Evolutionary conservation across 345 rosid species (phyloP).

Genomic region (Diplotaxis tenuifolia): DNA sequence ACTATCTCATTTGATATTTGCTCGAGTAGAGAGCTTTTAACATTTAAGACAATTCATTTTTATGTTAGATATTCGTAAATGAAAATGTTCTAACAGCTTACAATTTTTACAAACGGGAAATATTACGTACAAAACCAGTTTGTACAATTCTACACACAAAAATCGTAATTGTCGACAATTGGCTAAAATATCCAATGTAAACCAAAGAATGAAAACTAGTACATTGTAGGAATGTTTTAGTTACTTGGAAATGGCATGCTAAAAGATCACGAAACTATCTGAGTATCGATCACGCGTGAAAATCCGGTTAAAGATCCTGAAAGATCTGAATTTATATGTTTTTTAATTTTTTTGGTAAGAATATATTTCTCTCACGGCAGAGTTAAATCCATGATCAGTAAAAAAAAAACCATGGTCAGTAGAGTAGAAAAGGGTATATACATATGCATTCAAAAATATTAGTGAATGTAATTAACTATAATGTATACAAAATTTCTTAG

Average conservation of each 20-base stretch:
- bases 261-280: slow-evolving; percentile 55
- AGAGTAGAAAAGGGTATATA: not conserved
- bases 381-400: not conserved
- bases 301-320: slow-evolving; percentile 52
- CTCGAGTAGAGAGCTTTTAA: not conserved
- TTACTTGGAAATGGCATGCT: slow-evolving; percentile 60
- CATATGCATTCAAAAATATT: not conserved
- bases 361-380: not conserved
- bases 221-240: not conserved
- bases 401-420: too few species aligned
- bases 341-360: not conserved
- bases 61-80: not conserved
- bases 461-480: not conserved
- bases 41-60: not conserved
- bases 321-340: not conserved
- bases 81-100: not conserved
- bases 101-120: not conserved
- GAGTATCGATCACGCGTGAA: slow-evolving; percentile 71
- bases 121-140: not conserved
- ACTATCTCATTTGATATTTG: not conserved
- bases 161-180: too few species aligned
- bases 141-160: slow-evolving; percentile 35
- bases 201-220: not conserved
- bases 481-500: not conserved
- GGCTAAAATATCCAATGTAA: not conserved